Conservation (phyloP, 1,284 basidiomycete species). For the Entoloma clypeatum region DNA sequence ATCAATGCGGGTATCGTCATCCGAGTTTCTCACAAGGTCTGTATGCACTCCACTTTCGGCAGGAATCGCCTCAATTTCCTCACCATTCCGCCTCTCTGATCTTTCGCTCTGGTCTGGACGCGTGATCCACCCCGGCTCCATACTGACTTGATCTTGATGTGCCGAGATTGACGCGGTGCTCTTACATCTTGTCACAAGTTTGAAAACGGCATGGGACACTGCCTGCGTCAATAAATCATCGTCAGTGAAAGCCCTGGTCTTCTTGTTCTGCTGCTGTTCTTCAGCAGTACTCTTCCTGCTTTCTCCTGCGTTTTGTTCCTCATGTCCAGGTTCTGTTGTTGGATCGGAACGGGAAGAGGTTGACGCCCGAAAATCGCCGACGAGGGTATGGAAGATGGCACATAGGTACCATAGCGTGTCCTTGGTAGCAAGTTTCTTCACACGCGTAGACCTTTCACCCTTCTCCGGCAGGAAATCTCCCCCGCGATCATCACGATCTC, state of each 20-base stretch:
- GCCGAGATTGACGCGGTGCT: constrained; percentile 7
- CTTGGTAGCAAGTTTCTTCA: constrained; percentile 42
- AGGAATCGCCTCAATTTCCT: neutral
- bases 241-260: constrained; percentile 1
- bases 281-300: neutral
- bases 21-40: constrained; percentile 3
- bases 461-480: constrained; percentile 5
- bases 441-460: constrained; percentile 19
- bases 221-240: constrained; percentile 15
- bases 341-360: constrained; percentile 4
- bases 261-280: constrained; percentile 2
- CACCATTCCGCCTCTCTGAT: constrained; percentile 3
- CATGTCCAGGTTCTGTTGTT: neutral
- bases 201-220: constrained; percentile 12
- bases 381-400: constrained; percentile 36
- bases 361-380: constrained; percentile 17
- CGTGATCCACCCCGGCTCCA: constrained; percentile 1
- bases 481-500: constrained; percentile 6
- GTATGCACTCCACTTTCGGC: constrained; percentile 4
- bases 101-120: neutral
- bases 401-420: constrained; percentile 56
- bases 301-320: neutral
- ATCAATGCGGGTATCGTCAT: constrained; percentile 7
- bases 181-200: constrained; percentile 17
- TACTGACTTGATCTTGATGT: neutral